Evolutionary conservation across 2,329 filamentous ascomycete species (phyloP).

Genomic region (Curvularia lunata): DNA sequence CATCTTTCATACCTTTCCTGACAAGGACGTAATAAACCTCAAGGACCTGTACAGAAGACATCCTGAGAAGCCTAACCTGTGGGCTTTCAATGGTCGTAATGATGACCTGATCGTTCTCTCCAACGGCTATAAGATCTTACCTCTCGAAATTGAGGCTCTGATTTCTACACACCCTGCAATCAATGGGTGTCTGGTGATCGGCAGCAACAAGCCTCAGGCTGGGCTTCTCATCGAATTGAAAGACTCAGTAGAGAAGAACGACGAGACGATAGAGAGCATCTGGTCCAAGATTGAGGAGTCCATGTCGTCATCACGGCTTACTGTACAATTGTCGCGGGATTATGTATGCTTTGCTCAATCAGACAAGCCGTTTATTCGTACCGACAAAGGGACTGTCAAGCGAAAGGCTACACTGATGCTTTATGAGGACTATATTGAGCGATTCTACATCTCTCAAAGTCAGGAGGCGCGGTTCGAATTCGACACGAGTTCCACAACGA

Average conservation of each 20-base stretch:
- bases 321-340: slow-evolving; percentile 50
- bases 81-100: slow-evolving; percentile 28
- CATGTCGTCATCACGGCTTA: slow-evolving; percentile 51
- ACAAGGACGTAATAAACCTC: slow-evolving; percentile 22
- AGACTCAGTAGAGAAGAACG: slow-evolving; percentile 11
- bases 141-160: slow-evolving; percentile 27
- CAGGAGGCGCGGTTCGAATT: slow-evolving; percentile 6
- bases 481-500: slow-evolving; percentile 15
- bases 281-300: slow-evolving; percentile 55
- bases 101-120: slow-evolving; percentile 31
- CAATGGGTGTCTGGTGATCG: slow-evolving; percentile 39
- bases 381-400: slow-evolving; percentile 57
- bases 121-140: slow-evolving; percentile 31
- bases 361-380: slow-evolving; percentile 55
- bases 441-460: slow-evolving; percentile 47
- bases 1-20: slow-evolving; percentile 33
- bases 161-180: slow-evolving; percentile 38
- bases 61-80: slow-evolving; percentile 28
- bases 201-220: slow-evolving; percentile 36
- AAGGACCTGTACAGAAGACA: slow-evolving; percentile 30
- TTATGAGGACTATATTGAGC: slow-evolving; percentile 57
- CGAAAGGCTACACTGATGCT: slow-evolving; percentile 50
- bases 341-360: slow-evolving; percentile 53
- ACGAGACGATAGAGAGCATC: slow-evolving; percentile 51
- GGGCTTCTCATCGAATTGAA: slow-evolving; percentile 42